phyloP scores from a whole-genome alignment of 2,329 filamentous ascomycete species.

The Lasiodiplodia citricola region DNA sequence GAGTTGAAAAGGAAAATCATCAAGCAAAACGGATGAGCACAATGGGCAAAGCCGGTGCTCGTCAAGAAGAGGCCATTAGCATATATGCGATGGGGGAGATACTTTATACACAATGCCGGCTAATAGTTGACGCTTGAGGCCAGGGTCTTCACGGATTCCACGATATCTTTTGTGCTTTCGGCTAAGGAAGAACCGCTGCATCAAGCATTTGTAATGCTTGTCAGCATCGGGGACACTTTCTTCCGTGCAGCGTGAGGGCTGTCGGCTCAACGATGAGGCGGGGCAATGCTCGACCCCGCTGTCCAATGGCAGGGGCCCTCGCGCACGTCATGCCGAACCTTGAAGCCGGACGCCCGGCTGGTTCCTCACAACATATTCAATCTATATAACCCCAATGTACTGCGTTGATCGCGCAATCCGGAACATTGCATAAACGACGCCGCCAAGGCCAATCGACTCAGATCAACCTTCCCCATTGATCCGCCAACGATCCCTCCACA shows the following conservation, averaged over 20 bases:
- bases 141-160: not conserved
- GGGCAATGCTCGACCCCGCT: not conserved
- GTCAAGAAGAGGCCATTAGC: not conserved
- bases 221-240: not conserved
- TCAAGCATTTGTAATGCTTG: not conserved
- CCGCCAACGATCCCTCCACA: not conserved
- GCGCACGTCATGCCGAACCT: constrained; percentile 7
- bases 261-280: constrained; percentile 10
- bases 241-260: not conserved
- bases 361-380: not conserved
- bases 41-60: no score
- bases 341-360: not conserved
- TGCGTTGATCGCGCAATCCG: not conserved
- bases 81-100: not conserved
- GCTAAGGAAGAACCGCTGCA: not conserved
- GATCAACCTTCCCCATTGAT: constrained; percentile 3
- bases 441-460: constrained; percentile 5
- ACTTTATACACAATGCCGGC: not conserved
- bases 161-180: not conserved
- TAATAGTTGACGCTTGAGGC: not conserved
- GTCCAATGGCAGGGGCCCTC: not conserved
- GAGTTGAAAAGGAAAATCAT: no score
- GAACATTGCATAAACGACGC: not conserved
- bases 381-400: not conserved
- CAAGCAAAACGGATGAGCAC: not conserved